These are phyloP conservation scores for Geosmithia flava DNA, from an alignment of 2,329 filamentous ascomycete species.

Conservation along the genomic window DNA sequence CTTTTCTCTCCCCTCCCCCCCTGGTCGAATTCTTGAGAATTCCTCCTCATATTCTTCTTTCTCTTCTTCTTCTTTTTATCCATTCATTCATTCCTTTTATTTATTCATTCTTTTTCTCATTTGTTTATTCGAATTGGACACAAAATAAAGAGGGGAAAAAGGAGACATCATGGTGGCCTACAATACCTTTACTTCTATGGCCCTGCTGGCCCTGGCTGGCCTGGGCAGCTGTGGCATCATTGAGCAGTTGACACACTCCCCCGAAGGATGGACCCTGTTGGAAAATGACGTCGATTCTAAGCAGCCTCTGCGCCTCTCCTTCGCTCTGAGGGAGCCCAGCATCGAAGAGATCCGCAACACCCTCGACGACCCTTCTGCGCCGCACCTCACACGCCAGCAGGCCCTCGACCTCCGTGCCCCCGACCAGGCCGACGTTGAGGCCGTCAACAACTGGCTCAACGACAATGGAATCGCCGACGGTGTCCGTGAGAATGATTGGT, in stretches of 20 bases:
- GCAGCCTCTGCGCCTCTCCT: constrained; percentile 14
- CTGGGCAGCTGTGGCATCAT: constrained; percentile 6
- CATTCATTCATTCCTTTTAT: neutral
- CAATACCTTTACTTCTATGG: neutral
- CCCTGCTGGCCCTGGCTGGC: neutral
- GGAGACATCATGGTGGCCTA: neutral
- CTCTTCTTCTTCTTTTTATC: neutral
- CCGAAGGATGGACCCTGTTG: constrained; percentile 16
- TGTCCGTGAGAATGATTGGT: constrained; percentile 22
- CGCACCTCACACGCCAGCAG: constrained; percentile 22
- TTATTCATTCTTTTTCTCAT: no score
- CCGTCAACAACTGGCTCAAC: constrained; percentile 28
- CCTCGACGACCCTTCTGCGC: constrained; percentile 6
- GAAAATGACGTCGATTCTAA: constrained; percentile 9
- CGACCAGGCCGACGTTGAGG: constrained; percentile 15
- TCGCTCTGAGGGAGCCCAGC: constrained; percentile 18
- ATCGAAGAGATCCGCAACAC: constrained; percentile 12
- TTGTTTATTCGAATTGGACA: neutral
- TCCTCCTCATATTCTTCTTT: neutral
- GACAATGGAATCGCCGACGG: constrained; percentile 20
- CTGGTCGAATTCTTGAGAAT: neutral
- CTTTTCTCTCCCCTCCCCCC: no score
- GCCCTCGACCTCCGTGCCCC: constrained; percentile 22
- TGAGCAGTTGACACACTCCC: constrained; percentile 13
- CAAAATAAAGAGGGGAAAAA: neutral